Conservation (phyloP, 2,329 filamentous ascomycete species). For the Ampelomyces quisqualis region DNA sequence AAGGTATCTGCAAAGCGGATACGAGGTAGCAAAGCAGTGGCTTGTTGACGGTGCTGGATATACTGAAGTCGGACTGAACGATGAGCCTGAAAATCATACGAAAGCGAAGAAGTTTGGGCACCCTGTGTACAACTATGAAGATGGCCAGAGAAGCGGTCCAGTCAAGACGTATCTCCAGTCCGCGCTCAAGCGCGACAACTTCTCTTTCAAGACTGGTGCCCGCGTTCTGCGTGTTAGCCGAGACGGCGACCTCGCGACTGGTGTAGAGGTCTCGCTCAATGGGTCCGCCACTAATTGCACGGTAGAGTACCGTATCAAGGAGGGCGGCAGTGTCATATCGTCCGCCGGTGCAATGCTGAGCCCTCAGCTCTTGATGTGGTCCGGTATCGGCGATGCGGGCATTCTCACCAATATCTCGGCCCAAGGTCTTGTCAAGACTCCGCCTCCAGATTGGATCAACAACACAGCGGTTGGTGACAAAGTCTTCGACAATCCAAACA, state of each 20-base stretch:
- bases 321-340: slow-evolving; percentile 33
- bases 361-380: slow-evolving; percentile 45
- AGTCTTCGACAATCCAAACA: slow-evolving; percentile 60
- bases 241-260: slow-evolving; percentile 44
- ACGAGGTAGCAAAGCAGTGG: slow-evolving; percentile 52
- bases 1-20: slow-evolving; percentile 53
- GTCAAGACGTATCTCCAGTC: slow-evolving; percentile 54
- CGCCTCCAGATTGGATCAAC: slow-evolving; percentile 51
- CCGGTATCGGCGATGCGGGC: slow-evolving; percentile 38
- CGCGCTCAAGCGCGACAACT: slow-evolving; percentile 44
- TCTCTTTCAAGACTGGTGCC: slow-evolving; percentile 46
- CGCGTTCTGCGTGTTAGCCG: slow-evolving; percentile 51
- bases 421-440: slow-evolving; percentile 40
- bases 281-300: slow-evolving; percentile 41
- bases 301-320: slow-evolving; percentile 19
- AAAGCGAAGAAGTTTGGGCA: slow-evolving; percentile 54
- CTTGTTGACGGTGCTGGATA: slow-evolving; percentile 54
- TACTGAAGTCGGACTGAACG: slow-evolving; percentile 52
- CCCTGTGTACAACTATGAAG: slow-evolving; percentile 52
- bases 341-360: slow-evolving; percentile 39
- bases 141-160: slow-evolving; percentile 54
- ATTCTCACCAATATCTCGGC: slow-evolving; percentile 35
- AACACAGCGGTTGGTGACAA: slow-evolving; percentile 53
- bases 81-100: slow-evolving; percentile 42
- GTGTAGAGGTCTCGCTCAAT: slow-evolving; percentile 45